Evolutionary conservation across 129 eudicot species (phyloP).

Genomic region (Lonicera japonica): DNA sequence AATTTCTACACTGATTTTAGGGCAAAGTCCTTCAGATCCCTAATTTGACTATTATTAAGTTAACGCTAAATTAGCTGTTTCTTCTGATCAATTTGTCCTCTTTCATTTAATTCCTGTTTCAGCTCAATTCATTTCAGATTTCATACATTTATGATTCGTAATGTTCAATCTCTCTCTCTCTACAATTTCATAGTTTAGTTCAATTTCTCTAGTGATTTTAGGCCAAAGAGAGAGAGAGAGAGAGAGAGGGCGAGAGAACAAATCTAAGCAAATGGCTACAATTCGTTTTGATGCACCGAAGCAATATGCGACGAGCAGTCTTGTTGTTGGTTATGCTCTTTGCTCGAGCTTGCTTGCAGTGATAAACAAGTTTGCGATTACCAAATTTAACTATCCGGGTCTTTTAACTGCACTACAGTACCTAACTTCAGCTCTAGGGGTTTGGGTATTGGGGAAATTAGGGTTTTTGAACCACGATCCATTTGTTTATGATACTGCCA

Average conservation of each 20-base stretch:
- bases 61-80: too few relatives aligned
- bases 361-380: slow-evolving; percentile 82
- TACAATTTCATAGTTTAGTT: not conserved
- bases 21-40: too few relatives aligned
- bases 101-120: too few relatives aligned
- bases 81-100: too few relatives aligned
- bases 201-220: not conserved
- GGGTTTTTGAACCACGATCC: slow-evolving; percentile 78
- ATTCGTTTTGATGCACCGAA: slow-evolving; percentile 42
- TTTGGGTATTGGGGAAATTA: slow-evolving; percentile 74
- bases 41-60: too few relatives aligned
- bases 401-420: slow-evolving; percentile 81
- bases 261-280: slow-evolving; percentile 34
- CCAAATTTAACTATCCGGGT: slow-evolving; percentile 82
- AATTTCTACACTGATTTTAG: not conserved
- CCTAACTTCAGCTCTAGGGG: slow-evolving; percentile 73
- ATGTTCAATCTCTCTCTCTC: too few relatives aligned
- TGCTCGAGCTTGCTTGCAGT: slow-evolving; percentile 87
- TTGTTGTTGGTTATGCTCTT: slow-evolving; percentile 80
- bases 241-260: not conserved
- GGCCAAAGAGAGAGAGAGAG: not conserved
- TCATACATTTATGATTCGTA: too few relatives aligned
- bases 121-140: too few relatives aligned
- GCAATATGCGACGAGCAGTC: slow-evolving; percentile 76
- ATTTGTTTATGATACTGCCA: slow-evolving; percentile 58